Conservation (phyloP, 2,329 filamentous ascomycete genomes). For the Phaeoacremonium minimum region DNA sequence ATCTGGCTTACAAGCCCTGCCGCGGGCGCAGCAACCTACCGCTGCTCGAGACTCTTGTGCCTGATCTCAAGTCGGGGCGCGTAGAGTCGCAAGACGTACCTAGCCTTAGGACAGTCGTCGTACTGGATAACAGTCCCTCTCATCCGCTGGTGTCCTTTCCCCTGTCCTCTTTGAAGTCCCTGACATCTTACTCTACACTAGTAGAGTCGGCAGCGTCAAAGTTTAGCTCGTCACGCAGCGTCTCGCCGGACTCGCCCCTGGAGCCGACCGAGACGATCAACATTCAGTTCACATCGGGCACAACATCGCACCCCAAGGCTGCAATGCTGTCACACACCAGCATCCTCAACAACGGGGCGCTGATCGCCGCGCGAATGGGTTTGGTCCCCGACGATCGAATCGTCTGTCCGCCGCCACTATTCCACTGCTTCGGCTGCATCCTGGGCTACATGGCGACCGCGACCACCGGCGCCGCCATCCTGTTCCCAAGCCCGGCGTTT, state of each 20-base stretch:
- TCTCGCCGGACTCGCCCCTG: constrained; percentile 42
- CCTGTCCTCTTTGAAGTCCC: constrained; percentile 30
- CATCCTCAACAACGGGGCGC: constrained; percentile 89
- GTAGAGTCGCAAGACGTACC: constrained; percentile 52
- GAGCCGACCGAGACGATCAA: constrained; percentile 72
- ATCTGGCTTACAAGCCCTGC: constrained; percentile 64
- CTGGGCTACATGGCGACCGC: constrained; percentile 96
- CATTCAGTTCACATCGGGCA: constrained; percentile 97
- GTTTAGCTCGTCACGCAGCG: constrained; percentile 18
- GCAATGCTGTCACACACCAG: constrained; percentile 79
- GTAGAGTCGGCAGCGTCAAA: constrained; percentile 15
- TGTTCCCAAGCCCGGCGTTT: constrained; percentile 86
- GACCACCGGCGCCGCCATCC: constrained; percentile 71
- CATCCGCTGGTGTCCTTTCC: constrained; percentile 41
- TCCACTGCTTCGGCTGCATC: constrained; percentile 87
- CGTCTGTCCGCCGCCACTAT: constrained; percentile 81
- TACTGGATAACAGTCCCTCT: constrained; percentile 69
- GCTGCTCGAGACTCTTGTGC: constrained; percentile 40
- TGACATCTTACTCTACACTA: constrained; percentile 43
- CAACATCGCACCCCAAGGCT: constrained; percentile 85
- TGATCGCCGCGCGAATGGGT: constrained; percentile 83
- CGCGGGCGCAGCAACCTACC: constrained; percentile 48
- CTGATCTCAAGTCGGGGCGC: constrained; percentile 27
- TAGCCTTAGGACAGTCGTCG: constrained; percentile 63
- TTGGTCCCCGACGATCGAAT: constrained; percentile 70